Evolutionary conservation across 202 grass and related monocot genomes (phyloP).

Genomic region (Brachypodium distachyon): DNA sequence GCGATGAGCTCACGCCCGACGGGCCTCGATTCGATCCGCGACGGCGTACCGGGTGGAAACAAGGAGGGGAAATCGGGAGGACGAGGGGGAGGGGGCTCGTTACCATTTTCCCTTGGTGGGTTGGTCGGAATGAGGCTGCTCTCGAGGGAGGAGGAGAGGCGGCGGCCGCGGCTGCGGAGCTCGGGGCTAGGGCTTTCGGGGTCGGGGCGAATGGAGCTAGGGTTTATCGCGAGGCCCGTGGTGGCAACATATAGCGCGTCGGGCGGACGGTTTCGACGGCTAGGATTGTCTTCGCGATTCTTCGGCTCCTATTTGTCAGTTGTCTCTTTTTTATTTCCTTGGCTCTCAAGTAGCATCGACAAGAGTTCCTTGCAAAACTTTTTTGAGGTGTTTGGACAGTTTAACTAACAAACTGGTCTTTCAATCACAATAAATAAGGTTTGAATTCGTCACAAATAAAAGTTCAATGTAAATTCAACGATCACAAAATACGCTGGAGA

Average conservation of each 20-base stretch:
- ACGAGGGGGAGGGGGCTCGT: not conserved
- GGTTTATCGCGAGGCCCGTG: slow-evolving; percentile 17
- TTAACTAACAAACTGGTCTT: no score
- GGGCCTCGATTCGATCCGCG: not conserved
- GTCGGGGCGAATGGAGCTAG: not conserved
- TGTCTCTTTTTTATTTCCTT: not conserved
- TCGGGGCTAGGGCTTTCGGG: slow-evolving; percentile 16
- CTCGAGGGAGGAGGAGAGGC: not conserved
- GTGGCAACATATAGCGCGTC: slow-evolving; percentile 17
- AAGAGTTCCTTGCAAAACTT: no score
- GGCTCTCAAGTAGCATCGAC: not conserved
- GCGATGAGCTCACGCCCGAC: not conserved
- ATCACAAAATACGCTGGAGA: no score
- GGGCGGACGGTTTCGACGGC: slow-evolving; percentile 16
- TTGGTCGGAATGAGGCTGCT: not conserved
- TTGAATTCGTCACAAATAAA: no score
- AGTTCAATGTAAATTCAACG: no score
- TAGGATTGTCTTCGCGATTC: slow-evolving; percentile 20
- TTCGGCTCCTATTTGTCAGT: not conserved
- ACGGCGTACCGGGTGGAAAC: not conserved
- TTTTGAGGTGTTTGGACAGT: no score
- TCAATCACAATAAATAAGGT: no score
- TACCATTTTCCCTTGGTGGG: slow-evolving; percentile 18
- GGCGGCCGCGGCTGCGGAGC: not conserved
- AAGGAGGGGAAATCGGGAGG: not conserved